Evolutionary conservation across 768 basidiomycete genomes (phyloP).

Genomic region (Krasilnikovozyma curviuscula): DNA sequence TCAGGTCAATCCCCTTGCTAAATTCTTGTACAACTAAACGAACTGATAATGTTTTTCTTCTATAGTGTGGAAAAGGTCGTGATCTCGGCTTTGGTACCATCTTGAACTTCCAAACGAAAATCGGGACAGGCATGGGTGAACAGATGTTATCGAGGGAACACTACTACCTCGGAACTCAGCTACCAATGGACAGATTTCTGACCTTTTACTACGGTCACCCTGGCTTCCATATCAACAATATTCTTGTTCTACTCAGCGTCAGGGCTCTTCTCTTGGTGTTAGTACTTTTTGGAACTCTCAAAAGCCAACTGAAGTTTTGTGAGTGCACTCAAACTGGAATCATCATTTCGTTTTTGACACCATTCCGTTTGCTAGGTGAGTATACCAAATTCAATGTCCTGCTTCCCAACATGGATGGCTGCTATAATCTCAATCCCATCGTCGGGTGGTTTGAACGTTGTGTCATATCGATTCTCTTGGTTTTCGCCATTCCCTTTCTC

Average conservation of each 20-base stretch:
- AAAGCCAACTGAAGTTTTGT: conserved; percentile 13
- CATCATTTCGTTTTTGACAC: conserved; percentile 79
- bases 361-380: conserved; percentile 54
- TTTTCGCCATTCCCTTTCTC: conserved; percentile 90
- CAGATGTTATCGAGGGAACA: conserved; percentile 98
- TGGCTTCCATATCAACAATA: conserved; percentile 99
- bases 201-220: conserved; percentile 99
- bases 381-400: conserved; percentile 56
- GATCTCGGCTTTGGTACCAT: conserved; percentile 98
- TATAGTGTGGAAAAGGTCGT: conserved; percentile 86
- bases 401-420: conserved; percentile 58
- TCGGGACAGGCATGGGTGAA: conserved; percentile 98
- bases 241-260: conserved; percentile 89
- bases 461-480: conserved; percentile 93
- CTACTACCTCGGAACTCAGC: conserved; percentile 91
- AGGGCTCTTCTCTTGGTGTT: conserved; percentile 48
- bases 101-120: conserved; percentile 98
- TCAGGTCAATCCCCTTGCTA: too few relatives aligned
- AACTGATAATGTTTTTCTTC: too few relatives aligned
- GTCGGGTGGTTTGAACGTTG: conserved; percentile 89
- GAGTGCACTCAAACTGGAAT: conserved; percentile 48
- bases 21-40: too few relatives aligned
- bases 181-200: conserved; percentile 92
- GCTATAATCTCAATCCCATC: conserved; percentile 83
- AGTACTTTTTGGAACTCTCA: conserved; percentile 4